Evolutionary conservation across 495 filamentous ascomycete species (phyloP).

Genomic region (Aspergillus olivimuriae): DNA sequence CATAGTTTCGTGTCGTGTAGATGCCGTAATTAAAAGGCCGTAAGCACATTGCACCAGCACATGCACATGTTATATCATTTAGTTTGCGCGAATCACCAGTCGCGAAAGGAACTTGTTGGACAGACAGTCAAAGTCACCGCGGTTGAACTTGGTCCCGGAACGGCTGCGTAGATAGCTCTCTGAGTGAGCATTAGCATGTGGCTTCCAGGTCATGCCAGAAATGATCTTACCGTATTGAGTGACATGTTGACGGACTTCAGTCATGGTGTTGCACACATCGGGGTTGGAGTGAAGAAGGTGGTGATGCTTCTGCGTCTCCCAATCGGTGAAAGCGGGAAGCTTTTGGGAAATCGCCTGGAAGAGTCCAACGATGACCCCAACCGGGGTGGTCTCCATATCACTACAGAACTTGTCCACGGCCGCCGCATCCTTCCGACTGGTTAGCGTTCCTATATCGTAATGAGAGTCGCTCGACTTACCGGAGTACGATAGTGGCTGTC

Average conservation of each 20-base stretch:
- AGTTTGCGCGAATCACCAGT: constrained; percentile 90
- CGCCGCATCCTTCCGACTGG: constrained; percentile 49
- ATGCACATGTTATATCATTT: constrained; percentile 35
- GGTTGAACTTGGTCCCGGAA: constrained; percentile 67
- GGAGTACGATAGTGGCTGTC: constrained; percentile 89
- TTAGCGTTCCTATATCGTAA: constrained; percentile 1
- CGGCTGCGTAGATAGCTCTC: constrained; percentile 56
- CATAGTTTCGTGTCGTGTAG: constrained; percentile 18
- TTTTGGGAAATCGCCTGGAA: constrained; percentile 96
- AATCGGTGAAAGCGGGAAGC: constrained; percentile 80
- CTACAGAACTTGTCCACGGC: constrained; percentile 86
- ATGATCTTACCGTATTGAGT: constrained; percentile 65
- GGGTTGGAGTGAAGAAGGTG: constrained; percentile 79
- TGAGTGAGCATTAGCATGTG: too few species aligned
- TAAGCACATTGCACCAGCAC: constrained; percentile 12
- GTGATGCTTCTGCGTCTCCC: constrained; percentile 84
- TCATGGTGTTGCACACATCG: constrained; percentile 89
- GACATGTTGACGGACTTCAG: constrained; percentile 82
- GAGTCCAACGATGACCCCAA: constrained; percentile 87
- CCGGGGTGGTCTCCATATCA: constrained; percentile 90
- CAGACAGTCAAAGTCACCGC: constrained; percentile 83
- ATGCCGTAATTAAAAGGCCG: constrained; percentile 15
- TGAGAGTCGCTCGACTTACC: constrained; percentile 21
- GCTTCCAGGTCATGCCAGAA: constrained; percentile 17
- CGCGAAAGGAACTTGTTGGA: constrained; percentile 93